Base-by-base conservation (phyloP, 2,329 filamentous ascomycete species). In the Colletotrichum brevisporum region DNA sequence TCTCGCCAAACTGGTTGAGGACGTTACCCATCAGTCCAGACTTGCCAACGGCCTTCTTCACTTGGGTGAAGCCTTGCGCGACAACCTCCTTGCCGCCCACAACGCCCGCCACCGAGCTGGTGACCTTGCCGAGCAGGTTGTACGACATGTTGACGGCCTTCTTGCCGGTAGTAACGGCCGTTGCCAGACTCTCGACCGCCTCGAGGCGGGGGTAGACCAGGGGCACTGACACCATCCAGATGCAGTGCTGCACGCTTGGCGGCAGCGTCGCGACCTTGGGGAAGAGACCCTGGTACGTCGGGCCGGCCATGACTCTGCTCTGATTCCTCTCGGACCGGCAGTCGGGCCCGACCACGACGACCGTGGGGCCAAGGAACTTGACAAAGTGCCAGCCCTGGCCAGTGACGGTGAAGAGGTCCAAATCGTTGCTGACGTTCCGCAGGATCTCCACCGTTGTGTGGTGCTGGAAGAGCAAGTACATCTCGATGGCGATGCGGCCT, bases 371-470 rank as follows among this genome's bases (percentile, higher is more conserved):
- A 6, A 99, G 89, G 75, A 93, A 98, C 81, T 99, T 99, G 81
- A 99, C 90, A 79, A 98, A 99, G 80, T 99, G 96, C 96, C 96
- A 99, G 8, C 96, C 96, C 21, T 92, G 92, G n/a, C 96, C 95
- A 0, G 96, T 98, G 63, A 99, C 92, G 1, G 95, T 98, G 82
- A 99, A 99, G 6, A 99, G 89, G 75, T 99, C 96, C 55, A 91
- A 87, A 76, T 99, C 96, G 54, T 93, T 93, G 76, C 88, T 92
- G 67, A 97, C 91, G 74, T 97, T 95, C 60, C 95, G 92, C 66
- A 99, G 89, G 50, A 98, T 93, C 77, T 98, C 96, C 3, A 97
- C 86, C 0, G 95, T 98, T 0, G 96, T 98, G 79, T 99, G 96
- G 77, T 99, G 96, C 78, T 99, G 96, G 86, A 99, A 99, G 8